A percentile compares a stretch with the other conserved stretches of the same genome.
These are phyloP conservation scores for Meripilus lineatus DNA, from an alignment of 1,284 basidiomycete genomes.

Conservation along the genomic window DNA sequence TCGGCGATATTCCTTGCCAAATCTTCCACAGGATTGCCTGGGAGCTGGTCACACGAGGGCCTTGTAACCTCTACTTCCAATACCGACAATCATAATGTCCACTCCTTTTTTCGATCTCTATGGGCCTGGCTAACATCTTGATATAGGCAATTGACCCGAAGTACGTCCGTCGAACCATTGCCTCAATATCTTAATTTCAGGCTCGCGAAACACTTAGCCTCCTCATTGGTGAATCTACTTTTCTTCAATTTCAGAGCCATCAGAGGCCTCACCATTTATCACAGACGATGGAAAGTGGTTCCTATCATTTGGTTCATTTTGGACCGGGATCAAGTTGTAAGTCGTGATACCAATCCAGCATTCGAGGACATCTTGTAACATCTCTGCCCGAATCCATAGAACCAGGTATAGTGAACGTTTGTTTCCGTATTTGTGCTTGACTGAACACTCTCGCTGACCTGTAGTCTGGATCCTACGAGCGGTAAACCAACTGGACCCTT, in stretches of 20 bases:
- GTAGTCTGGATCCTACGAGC: slow-evolving; percentile 34
- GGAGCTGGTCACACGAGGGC: slow-evolving; percentile 43
- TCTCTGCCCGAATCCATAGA: too few species aligned
- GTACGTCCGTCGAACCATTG: neutral
- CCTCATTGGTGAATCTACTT: neutral
- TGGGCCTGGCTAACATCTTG: neutral
- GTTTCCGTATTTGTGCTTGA: too few species aligned
- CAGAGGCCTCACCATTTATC: slow-evolving; percentile 8
- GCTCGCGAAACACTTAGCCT: neutral
- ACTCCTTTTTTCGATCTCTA: neutral
- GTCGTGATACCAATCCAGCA: slow-evolving; percentile 10
- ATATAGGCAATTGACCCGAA: neutral
- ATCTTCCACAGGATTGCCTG: slow-evolving; percentile 40
- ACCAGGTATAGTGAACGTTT: too few species aligned
- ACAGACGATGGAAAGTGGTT: slow-evolving; percentile 29
- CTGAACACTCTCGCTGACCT: too few species aligned
- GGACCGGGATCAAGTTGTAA: slow-evolving; percentile 45
- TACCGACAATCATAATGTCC: slow-evolving; percentile 44
- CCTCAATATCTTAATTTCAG: neutral
- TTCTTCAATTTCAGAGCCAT: slow-evolving; percentile 17
- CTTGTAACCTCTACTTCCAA: slow-evolving; percentile 41
- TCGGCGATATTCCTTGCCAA: slow-evolving; percentile 48
- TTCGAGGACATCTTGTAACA: neutral
- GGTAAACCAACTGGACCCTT: slow-evolving; percentile 38
- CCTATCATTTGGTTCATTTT: slow-evolving; percentile 46